phyloP scores from a whole-genome alignment of 129 eudicot species.

The Artemisia annua region DNA sequence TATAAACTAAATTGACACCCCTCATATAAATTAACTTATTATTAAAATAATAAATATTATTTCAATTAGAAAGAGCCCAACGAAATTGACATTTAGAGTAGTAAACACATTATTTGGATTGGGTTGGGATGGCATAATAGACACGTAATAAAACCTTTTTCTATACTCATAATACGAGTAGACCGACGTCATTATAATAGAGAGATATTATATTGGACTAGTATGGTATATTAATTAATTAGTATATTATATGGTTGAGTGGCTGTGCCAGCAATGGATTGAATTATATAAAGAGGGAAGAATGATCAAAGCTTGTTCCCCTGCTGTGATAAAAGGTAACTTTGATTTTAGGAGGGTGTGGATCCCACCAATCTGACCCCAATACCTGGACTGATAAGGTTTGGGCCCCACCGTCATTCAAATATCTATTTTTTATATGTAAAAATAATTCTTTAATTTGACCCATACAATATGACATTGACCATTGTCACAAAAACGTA shows the following conservation, averaged over 20 bases:
- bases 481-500: slow-evolving; percentile 31
- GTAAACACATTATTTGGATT: background rate
- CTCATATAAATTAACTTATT: too few relatives aligned
- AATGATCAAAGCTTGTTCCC: slow-evolving; percentile 78
- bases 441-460: slow-evolving; percentile 24
- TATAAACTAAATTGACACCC: too few relatives aligned
- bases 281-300: slow-evolving; percentile 44
- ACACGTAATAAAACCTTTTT: slow-evolving; percentile 1
- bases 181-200: background rate
- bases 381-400: slow-evolving; percentile 89
- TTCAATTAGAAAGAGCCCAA: background rate
- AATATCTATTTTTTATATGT: slow-evolving; percentile 20
- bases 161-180: background rate
- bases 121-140: slow-evolving; percentile 5
- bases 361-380: slow-evolving; percentile 74
- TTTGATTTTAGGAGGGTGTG: slow-evolving; percentile 50
- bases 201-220: slow-evolving; percentile 6
- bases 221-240: slow-evolving; percentile 1
- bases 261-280: slow-evolving; percentile 38
- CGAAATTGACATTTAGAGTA: slow-evolving; percentile 15
- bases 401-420: slow-evolving; percentile 55
- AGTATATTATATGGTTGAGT: slow-evolving; percentile 18
- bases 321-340: slow-evolving; percentile 53
- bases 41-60: background rate
- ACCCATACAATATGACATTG: slow-evolving; percentile 34